Evolutionary conservation across 441 rosid genomes (phyloP), one percentile per base, ranked within the genome.

Genomic region (Gossypium lobatum): DNA sequence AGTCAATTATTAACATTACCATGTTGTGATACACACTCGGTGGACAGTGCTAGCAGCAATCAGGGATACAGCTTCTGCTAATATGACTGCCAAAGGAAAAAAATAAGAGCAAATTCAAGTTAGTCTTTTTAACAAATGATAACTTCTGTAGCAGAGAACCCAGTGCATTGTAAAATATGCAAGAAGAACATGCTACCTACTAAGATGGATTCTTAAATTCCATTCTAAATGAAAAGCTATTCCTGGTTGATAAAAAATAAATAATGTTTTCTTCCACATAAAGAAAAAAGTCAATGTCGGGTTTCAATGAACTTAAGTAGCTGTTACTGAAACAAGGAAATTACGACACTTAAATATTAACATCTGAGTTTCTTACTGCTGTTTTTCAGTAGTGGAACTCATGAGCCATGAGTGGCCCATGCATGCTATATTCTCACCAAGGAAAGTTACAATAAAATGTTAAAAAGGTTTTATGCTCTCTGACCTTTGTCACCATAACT

Each of bases 41-140:
- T 90, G 97, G 68, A 92, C 93, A 11, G 93, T 93, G 83, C 92
- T 70, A 63, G 98, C 95, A 16, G 91, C 91, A 23, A 90, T 84
- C 23, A 93, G 83, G 76, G 93, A 92, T 73, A 92, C 80, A 42
- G 71, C 87, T 82, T 92, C 96, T 2, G 96, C 97, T 55, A 87
- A 61, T 65, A 87, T 72, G 69, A 93, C 97, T 93, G 89, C 82
- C 82, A 80, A 52, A 71, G 6, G 64, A 28, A 26, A 73, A 4
- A 78, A 53, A 4, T 6, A 1, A 73, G 13, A 46, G 50, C 2
- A 34, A 58, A 53, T 18, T 14, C 39, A 26, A 21, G 64, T 23
- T 9, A 50, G 5, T 28, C 17, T 59, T 54, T 21, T 71, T 18
- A 1, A 9, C 20, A 52, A 9, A 64, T 46, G 71, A 60, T 25